These are phyloP conservation scores for Claviceps fusiformis DNA, from an alignment of 2,329 filamentous ascomycete species.

Conservation along the genomic window DNA sequence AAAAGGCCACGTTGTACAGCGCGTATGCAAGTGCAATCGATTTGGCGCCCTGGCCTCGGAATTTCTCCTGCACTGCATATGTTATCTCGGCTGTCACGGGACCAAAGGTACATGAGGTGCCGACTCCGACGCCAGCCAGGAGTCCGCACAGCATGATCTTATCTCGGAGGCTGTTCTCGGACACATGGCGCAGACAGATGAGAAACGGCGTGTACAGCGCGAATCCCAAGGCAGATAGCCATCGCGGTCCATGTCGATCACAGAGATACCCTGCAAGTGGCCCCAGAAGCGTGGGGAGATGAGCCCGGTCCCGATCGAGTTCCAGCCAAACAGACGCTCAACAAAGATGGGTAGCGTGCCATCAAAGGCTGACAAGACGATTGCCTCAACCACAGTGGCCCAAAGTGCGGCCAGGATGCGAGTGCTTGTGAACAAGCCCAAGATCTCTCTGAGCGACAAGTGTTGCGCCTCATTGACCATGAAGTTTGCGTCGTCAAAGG, in stretches of 20 bases:
- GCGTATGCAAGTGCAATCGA: constrained; percentile 23
- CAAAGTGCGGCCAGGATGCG: constrained; percentile 20
- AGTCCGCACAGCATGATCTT: constrained; percentile 21
- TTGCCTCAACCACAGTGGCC: constrained; percentile 21
- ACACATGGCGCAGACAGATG: constrained; percentile 20
- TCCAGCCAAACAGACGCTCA: constrained; percentile 17
- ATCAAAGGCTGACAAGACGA: constrained; percentile 20
- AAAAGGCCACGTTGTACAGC: constrained; percentile 22
- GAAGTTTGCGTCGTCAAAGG: background rate
- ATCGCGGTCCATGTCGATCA: constrained; percentile 22
- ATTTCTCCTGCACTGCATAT: constrained; percentile 15
- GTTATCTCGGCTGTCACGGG: constrained; percentile 24
- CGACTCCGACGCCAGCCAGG: constrained; percentile 17
- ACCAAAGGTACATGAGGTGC: constrained; percentile 18
- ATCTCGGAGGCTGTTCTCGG: constrained; percentile 15
- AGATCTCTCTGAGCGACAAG: constrained; percentile 9
- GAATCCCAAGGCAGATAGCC: constrained; percentile 20
- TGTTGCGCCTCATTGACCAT: background rate
- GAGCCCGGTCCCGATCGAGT: constrained; percentile 20
- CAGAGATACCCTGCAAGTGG: constrained; percentile 18
- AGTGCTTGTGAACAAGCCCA: constrained; percentile 16
- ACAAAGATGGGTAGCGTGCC: constrained; percentile 21
- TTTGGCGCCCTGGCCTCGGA: constrained; percentile 5
- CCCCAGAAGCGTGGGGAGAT: constrained; percentile 19
- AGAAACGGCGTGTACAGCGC: constrained; percentile 20